Evolutionary conservation across 2,329 filamentous ascomycete genomes (phyloP), one percentile per base, ranked within the genome.

Genomic region (Microsporum ferrugineum): DNA sequence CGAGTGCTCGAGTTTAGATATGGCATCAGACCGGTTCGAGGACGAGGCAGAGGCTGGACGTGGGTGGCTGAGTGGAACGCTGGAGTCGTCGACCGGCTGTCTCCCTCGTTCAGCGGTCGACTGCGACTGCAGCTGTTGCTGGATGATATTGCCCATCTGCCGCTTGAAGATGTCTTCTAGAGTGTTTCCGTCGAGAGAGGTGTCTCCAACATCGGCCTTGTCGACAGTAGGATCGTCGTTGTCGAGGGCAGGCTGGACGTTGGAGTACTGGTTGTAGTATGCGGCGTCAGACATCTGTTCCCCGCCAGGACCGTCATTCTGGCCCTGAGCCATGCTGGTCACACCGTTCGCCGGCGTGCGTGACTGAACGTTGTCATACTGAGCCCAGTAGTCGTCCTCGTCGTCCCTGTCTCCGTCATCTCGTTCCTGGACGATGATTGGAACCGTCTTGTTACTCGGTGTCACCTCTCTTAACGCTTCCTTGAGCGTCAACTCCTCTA

Each of bases 171-270:
- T 66, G 49, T 67, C 70, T 43, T 73, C 69, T 14, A 84, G 69
- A 3, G 78, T 71, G 61, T 83, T 75, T 29, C 82, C 82, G 53
- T 79, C 77, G 36, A 85, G 71, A 0, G 82, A 82, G 3, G 81
- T 82, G 17, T 79, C 73, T 12, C 75, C 77, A 1, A 78, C 69
- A 53, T 75, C 72, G 23, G 72, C 69, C 49, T 77, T 70, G 57
- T 81, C 78, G 68, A 84, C 82, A 57, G 80, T 78, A 14, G 83
- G 83, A 65, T 86, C 84, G 66, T 86, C 80, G 41, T 77, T 78
- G 66, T 87, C 84, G 72, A 87, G 76, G 1, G 82, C 83, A 5
- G 84, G 84, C 66, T 87, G 84, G 8, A 87, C 84, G 62, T 84
- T 79, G 45, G 78, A 79, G 67, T 87, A 87, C 45, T 79, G 79